These are phyloP conservation scores for Centrapalus pauciflorus DNA, from an alignment of 129 eudicot genomes.

Conservation along the genomic window DNA sequence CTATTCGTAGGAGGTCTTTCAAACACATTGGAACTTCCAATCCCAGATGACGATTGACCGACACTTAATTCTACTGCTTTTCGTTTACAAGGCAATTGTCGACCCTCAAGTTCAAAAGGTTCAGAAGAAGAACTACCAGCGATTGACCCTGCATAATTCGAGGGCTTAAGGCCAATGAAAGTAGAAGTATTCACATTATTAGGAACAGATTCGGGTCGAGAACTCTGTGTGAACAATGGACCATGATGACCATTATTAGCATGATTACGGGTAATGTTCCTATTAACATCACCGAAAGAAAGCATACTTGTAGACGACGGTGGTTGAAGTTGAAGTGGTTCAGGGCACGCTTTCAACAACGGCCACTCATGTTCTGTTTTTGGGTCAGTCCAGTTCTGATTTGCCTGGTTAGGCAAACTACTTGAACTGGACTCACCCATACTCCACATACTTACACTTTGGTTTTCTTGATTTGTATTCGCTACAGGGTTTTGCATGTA, in stretches of 20 bases:
- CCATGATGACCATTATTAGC: constrained; percentile 24
- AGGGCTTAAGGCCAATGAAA: constrained; percentile 29
- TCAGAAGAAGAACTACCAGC: constrained; percentile 39
- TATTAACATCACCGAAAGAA: constrained; percentile 38
- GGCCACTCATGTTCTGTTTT: constrained; percentile 47
- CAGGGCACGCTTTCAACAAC: constrained; percentile 25
- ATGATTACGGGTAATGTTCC: constrained; percentile 34
- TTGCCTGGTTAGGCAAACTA: constrained; percentile 18
- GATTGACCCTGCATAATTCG: constrained; percentile 19
- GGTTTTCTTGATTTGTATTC: constrained; percentile 35
- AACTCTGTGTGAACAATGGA: constrained; percentile 32
- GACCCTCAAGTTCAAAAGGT: constrained; percentile 46
- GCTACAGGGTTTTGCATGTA: constrained; percentile 38
- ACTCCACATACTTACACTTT: constrained; percentile 42
- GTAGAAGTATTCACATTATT: constrained; percentile 41
- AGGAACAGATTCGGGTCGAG: constrained; percentile 30
- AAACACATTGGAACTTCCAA: constrained; percentile 40
- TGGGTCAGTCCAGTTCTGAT: constrained; percentile 21
- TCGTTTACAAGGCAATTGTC: constrained; percentile 61
- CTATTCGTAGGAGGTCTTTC: constrained; percentile 16
- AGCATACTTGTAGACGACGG: constrained; percentile 27
- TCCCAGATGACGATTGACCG: constrained; percentile 75
- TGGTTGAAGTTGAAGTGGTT: constrained; percentile 36
- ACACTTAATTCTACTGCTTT: constrained; percentile 53
- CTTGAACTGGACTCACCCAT: constrained; percentile 70